Evolutionary conservation across 2,329 filamentous ascomycete species (phyloP).

Genomic region (Venturia effusa): DNA sequence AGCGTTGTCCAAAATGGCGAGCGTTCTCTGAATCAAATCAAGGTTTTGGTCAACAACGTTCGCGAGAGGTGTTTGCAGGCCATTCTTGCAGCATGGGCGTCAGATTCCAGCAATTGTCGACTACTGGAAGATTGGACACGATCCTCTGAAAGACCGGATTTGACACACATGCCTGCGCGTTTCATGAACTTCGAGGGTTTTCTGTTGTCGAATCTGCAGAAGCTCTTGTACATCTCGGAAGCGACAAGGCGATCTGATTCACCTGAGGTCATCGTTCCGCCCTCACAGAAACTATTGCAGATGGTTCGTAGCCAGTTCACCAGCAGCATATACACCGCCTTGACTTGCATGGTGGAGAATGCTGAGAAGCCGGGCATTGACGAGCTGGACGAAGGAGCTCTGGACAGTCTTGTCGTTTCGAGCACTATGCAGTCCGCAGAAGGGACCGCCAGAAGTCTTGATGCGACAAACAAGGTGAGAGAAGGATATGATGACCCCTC

Average conservation of each 20-base stretch:
- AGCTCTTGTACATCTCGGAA: constrained; percentile 87
- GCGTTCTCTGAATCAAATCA: constrained; percentile 55
- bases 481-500: not conserved
- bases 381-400: constrained; percentile 41
- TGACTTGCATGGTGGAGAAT: constrained; percentile 95
- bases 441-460: constrained; percentile 22
- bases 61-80: constrained; percentile 79
- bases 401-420: constrained; percentile 35
- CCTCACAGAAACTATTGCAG: constrained; percentile 76
- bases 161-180: constrained; percentile 81
- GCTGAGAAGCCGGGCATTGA: constrained; percentile 64
- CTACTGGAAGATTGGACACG: constrained; percentile 89
- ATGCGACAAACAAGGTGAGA: constrained; percentile 26
- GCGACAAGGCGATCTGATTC: constrained; percentile 65
- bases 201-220: constrained; percentile 79
- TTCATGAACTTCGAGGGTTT: constrained; percentile 80
- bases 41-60: constrained; percentile 61
- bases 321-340: constrained; percentile 81
- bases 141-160: constrained; percentile 65
- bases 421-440: constrained; percentile 17
- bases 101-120: constrained; percentile 86
- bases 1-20: constrained; percentile 52
- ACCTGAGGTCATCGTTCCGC: constrained; percentile 74
- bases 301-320: constrained; percentile 90
- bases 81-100: constrained; percentile 83